Percentiles rank a stretch among this genome's conserved stretches.
phyloP scores from a whole-genome alignment of 805 yeast genomes.

The Lipomyces spencermartinsiae region DNA sequence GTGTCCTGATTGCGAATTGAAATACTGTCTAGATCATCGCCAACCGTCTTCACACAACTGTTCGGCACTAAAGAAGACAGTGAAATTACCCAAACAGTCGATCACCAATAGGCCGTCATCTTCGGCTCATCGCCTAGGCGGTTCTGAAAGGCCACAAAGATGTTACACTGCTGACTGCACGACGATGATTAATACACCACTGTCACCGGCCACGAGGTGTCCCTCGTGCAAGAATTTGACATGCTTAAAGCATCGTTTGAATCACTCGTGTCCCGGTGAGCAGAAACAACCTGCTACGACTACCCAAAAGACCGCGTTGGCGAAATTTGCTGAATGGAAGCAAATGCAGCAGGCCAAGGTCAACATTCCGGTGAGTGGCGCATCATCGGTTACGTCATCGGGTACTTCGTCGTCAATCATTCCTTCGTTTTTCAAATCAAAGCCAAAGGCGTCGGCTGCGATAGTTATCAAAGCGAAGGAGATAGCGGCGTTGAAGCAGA shows the following conservation, averaged over 20 bases:
- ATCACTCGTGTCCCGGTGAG: slow-evolving; percentile 34
- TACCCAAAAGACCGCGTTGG: slow-evolving; percentile 30
- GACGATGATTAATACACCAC: slow-evolving; percentile 41
- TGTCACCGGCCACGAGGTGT: slow-evolving; percentile 56
- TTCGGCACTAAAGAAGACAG: slow-evolving; percentile 17
- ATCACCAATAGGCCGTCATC: neutral
- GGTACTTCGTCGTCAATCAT: slow-evolving; percentile 9
- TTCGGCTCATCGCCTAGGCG: slow-evolving; percentile 37
- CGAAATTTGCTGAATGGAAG: slow-evolving; percentile 38
- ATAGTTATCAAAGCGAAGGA: slow-evolving; percentile 46
- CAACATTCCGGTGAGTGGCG: neutral
- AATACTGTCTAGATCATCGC: slow-evolving; percentile 61
- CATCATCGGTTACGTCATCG: slow-evolving; percentile 7
- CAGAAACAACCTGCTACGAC: slow-evolving; percentile 13
- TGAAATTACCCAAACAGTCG: neutral
- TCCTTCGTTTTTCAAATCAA: slow-evolving; percentile 20
- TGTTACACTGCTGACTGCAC: slow-evolving; percentile 23
- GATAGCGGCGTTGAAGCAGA: slow-evolving; percentile 51
- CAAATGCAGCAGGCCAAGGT: slow-evolving; percentile 15
- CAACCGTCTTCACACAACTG: slow-evolving; percentile 47
- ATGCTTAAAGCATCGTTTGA: slow-evolving; percentile 40
- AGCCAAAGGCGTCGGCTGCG: slow-evolving; percentile 16
- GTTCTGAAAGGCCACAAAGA: slow-evolving; percentile 43
- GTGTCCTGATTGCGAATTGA: slow-evolving; percentile 56
- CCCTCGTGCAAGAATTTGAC: slow-evolving; percentile 58